phyloP scores from a whole-genome alignment of 2,329 filamentous ascomycete species.

The Fonsecaea erecta region DNA sequence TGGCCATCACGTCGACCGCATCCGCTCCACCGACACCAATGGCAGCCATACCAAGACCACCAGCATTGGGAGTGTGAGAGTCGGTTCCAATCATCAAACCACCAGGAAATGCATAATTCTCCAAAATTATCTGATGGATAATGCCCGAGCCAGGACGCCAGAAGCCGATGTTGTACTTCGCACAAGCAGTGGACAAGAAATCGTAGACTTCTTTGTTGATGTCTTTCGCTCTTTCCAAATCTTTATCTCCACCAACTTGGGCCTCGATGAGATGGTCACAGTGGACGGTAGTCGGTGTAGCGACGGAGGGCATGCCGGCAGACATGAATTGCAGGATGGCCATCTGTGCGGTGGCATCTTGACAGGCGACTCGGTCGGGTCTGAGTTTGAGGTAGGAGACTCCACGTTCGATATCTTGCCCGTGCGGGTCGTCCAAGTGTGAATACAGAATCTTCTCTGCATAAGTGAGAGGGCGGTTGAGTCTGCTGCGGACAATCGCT shows the following conservation, averaged over 20 bases:
- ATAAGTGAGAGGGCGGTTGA: constrained; percentile 92
- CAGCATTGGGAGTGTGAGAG: constrained; percentile 95
- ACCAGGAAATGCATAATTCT: constrained; percentile 99
- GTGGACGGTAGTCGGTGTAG: constrained; percentile 94
- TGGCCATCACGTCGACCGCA: constrained; percentile 97
- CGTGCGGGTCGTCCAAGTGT: constrained; percentile 94
- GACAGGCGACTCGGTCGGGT: constrained; percentile 96
- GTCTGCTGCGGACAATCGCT: constrained; percentile 80
- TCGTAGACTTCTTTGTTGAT: constrained; percentile 99
- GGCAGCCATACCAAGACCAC: constrained; percentile 82
- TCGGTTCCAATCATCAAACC: constrained; percentile 97
- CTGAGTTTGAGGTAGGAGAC: constrained; percentile 95
- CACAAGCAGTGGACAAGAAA: constrained; percentile 90
- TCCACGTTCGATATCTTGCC: constrained; percentile 94
- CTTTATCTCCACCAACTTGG: constrained; percentile 88
- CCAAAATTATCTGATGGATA: constrained; percentile 97
- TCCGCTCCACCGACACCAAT: constrained; percentile 96
- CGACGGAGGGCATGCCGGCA: constrained; percentile 91
- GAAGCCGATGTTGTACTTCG: constrained; percentile 99
- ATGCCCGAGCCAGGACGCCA: constrained; percentile 99
- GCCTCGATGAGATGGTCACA: constrained; percentile 99
- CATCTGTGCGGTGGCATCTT: constrained; percentile 99
- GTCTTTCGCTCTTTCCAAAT: constrained; percentile 84
- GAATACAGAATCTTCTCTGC: constrained; percentile 99
- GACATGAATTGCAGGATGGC: constrained; percentile 99